Percentiles rank a stretch among this genome's conserved stretches.
These are phyloP conservation scores for Aureobasidium zeae DNA, from an alignment of 2,329 filamentous ascomycete genomes.

Conservation along the genomic window DNA sequence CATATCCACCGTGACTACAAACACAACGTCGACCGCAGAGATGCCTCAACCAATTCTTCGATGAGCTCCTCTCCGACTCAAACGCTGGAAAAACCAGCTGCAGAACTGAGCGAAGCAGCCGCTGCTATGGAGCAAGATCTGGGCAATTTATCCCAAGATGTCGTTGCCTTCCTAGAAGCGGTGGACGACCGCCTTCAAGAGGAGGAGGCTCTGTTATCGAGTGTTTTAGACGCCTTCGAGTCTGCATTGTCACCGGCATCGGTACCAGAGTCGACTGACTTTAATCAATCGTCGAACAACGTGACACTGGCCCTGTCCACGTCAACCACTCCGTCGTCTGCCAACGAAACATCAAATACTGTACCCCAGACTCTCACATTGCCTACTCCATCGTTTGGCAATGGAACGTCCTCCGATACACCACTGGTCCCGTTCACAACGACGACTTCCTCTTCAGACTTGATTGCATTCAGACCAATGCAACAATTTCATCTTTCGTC, in stretches of 20 bases:
- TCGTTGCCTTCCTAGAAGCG: not conserved
- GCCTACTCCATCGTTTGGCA: no score
- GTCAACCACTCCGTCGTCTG: not conserved
- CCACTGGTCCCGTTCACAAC: no score
- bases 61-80: not conserved
- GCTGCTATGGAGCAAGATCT: constrained; percentile 5
- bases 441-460: no score
- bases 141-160: not conserved
- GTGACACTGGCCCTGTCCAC: no score
- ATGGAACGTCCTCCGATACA: no score
- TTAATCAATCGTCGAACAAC: no score
- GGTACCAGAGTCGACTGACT: no score
- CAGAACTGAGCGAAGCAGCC: constrained; percentile 1
- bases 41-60: not conserved
- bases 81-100: not conserved
- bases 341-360: no score
- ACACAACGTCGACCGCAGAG: not conserved
- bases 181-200: constrained; percentile 6
- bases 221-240: constrained; percentile 4
- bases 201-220: constrained; percentile 5
- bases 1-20: constrained; percentile 10
- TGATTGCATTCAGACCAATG: no score
- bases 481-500: no score
- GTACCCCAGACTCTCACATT: no score
- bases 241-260: not conserved